A percentile compares a stretch with the other conserved stretches of the same genome.
Conservation (phyloP, 2,329 filamentous ascomycete genomes). For the Neonectria magnoliae region DNA sequence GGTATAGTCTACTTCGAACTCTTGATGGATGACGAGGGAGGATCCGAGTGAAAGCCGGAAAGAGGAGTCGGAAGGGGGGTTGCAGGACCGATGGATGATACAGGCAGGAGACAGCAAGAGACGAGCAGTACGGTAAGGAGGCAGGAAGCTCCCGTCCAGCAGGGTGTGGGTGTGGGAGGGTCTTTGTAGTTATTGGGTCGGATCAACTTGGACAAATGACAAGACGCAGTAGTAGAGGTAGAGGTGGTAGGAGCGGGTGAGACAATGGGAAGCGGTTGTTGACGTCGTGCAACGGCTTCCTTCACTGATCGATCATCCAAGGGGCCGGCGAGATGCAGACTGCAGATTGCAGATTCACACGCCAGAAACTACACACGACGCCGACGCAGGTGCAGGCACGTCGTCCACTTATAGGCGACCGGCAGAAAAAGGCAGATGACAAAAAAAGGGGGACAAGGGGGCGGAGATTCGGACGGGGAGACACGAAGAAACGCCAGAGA, state of each 20-base stretch:
- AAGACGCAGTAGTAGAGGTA: constrained; percentile 13
- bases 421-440: constrained; percentile 2
- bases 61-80: constrained; percentile 4
- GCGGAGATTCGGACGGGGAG: background rate
- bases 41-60: background rate
- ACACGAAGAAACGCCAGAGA: background rate
- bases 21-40: background rate
- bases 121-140: background rate
- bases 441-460: constrained; percentile 14
- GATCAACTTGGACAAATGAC: constrained; percentile 12
- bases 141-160: too few relatives aligned
- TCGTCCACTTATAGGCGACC: constrained; percentile 22
- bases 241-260: background rate
- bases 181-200: constrained; percentile 23
- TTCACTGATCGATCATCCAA: background rate
- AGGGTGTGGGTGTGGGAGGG: constrained; percentile 2
- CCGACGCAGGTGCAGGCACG: constrained; percentile 8
- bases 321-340: constrained; percentile 5
- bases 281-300: constrained; percentile 8
- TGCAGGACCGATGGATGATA: constrained; percentile 5
- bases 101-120: constrained; percentile 9
- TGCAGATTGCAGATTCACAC: background rate
- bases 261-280: background rate
- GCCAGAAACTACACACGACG: background rate
- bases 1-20: background rate